Evolutionary conservation across 177 flowering plant genomes (phyloP).

Genomic region (Vitis hybrid): DNA sequence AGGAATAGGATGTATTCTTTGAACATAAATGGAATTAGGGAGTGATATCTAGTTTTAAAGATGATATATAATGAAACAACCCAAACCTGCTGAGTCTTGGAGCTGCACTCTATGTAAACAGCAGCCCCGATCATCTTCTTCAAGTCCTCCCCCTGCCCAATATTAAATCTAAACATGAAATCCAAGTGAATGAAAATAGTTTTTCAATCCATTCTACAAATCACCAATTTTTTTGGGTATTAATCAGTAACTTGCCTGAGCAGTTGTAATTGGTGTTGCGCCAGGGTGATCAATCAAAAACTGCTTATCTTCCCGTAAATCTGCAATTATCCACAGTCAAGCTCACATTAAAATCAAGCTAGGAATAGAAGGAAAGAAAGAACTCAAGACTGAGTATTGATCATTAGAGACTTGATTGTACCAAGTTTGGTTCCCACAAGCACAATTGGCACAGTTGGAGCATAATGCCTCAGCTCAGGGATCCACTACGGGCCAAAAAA

Average conservation of each 20-base stretch:
- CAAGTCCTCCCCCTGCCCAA: constrained; percentile 44
- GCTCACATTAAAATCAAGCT: background rate
- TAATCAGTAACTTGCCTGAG: constrained; percentile 30
- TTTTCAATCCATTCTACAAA: background rate
- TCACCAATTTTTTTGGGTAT: background rate
- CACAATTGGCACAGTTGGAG: constrained; percentile 45
- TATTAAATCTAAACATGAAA: background rate
- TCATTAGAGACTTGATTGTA: constrained; percentile 10
- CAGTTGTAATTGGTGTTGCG: constrained; percentile 36
- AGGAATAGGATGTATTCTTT: background rate
- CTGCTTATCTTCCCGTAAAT: constrained; percentile 45
- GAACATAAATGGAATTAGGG: background rate
- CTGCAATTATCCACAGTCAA: constrained; percentile 13
- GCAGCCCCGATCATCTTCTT: constrained; percentile 44
- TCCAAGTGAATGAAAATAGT: background rate
- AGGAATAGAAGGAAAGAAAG: no score
- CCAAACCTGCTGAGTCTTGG: constrained; percentile 46
- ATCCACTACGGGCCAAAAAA: constrained; percentile 38
- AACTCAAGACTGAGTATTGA: background rate
- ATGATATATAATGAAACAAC: background rate
- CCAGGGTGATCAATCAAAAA: constrained; percentile 43
- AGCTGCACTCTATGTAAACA: constrained; percentile 45
- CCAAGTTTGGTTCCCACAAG: constrained; percentile 60
- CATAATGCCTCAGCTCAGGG: constrained; percentile 53
- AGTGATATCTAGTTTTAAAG: no score